Evolutionary conservation across 495 filamentous ascomycete species (phyloP).

Genomic region (Clohesyomyces aquaticus): DNA sequence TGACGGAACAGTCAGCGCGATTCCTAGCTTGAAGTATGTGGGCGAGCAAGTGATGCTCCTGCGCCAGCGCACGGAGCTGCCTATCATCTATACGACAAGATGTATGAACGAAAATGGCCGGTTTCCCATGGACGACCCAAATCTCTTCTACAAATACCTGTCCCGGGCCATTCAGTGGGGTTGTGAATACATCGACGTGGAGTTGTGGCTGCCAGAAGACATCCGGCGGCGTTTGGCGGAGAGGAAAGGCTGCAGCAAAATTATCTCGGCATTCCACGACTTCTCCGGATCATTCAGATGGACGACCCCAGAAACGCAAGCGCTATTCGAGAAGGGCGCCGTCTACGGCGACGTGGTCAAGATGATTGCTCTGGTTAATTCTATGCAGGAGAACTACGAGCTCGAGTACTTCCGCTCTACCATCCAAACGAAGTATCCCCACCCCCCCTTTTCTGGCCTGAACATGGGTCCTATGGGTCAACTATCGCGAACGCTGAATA

Average conservation of each 20-base stretch:
- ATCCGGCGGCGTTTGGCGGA: slow-evolving; percentile 69
- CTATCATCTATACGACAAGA: slow-evolving; percentile 83
- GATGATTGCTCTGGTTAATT: slow-evolving; percentile 81
- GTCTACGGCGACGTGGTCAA: slow-evolving; percentile 83
- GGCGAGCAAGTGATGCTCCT: slow-evolving; percentile 83
- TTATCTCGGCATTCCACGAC: slow-evolving; percentile 87
- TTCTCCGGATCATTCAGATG: slow-evolving; percentile 82
- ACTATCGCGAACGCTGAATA: slow-evolving; percentile 77
- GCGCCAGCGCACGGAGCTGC: slow-evolving; percentile 78
- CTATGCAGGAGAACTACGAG: slow-evolving; percentile 82
- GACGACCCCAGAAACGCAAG: slow-evolving; percentile 69
- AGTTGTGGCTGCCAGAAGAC: slow-evolving; percentile 79
- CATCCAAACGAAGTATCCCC: slow-evolving; percentile 65
- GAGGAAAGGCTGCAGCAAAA: slow-evolving; percentile 72
- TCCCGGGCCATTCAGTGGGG: slow-evolving; percentile 82
- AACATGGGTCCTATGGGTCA: slow-evolving; percentile 87
- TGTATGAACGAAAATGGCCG: slow-evolving; percentile 79
- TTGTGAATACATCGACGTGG: slow-evolving; percentile 84
- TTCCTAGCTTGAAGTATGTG: slow-evolving; percentile 80
- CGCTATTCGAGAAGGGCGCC: slow-evolving; percentile 68
- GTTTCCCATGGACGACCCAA: slow-evolving; percentile 79
- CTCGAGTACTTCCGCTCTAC: slow-evolving; percentile 84
- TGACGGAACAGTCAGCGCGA: slow-evolving; percentile 58
- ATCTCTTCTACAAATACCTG: slow-evolving; percentile 74
- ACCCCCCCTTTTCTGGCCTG: slow-evolving; percentile 75